Evolutionary conservation across 805 yeast species (phyloP), one percentile per base, ranked within the genome.

Genomic region (Tetrapisispora iriomotensis): DNA sequence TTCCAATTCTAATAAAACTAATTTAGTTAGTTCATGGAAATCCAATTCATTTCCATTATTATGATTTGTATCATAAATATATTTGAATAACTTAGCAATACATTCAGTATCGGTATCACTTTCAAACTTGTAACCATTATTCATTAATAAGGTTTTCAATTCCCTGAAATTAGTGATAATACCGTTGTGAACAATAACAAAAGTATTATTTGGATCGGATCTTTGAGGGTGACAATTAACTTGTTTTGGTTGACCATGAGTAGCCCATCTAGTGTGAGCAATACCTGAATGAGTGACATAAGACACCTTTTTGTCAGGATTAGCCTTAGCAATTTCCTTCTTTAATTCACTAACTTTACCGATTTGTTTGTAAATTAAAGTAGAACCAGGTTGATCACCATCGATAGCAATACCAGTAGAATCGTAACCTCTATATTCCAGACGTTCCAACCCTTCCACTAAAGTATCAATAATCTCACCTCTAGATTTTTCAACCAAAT

Each of bases 211-310:
- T 8, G 75, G 72, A 61, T 86, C 98, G 1, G 96, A 85, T 48
- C 90, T 71, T 60, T 90, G 97, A 36, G 99, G 99, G 62, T 92
- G 99, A 61, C 97, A 92, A 70, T 92, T 92, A 45, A 63, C 53
- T 45, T 72, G 76, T 49, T 76, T 77, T 42, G 96, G 96, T 54
- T 79, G 84, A 64, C 99, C 99, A 64, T 92, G 99, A 28, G 99
- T 92, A 37, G 99, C 99, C 99, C 99, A 92, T 71, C 99, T 83
- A 12, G 99, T 92, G 66, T 92, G 99, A 19, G 98, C 97, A 61
- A 92, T 92, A 59, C 95, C 98, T 44, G 79, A 87, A 60, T 92
- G 98, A 61, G 81, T 77, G 51, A 75, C 79, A 58, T 85, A 87
- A 17, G 75, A 70, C 44, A 74, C 77, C 22, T 71, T 63, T 51